Base-by-base conservation (phyloP, 2,329 filamentous ascomycete species). In the Colletotrichum tropicale region DNA sequence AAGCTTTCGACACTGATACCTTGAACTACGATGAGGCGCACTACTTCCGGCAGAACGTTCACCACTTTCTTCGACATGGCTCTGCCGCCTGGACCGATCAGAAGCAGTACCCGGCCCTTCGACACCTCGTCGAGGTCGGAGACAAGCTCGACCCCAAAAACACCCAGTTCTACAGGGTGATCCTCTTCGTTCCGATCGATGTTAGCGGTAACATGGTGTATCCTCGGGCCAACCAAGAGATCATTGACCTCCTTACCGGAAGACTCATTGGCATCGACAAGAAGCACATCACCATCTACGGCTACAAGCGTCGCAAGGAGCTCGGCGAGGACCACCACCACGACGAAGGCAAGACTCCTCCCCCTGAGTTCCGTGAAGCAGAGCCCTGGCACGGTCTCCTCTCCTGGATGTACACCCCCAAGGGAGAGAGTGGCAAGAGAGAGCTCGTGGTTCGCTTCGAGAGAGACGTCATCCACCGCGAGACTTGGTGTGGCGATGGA, bases 381-480 rank as follows among this genome's bases (percentile, higher is more conserved):
- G 32, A 62, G 13, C 69, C 72, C n/a, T 72, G 68, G 48, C 52
- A 60, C 8, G 72, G 76, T 28, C 69, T 77, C 3, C 48, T 77
- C 4, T 68, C 70, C 7, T 77, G 74, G 70, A 58, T 58, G 43
- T 77, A 77, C 38, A 76, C 70, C 2, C 74, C 74, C 21, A 69
- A 55, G 8, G 70, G 64, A 6, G n/a, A 10, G 3, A 70, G 67
- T 7, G 66, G 74, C 8, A 48, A 67, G 18, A 71, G 34, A 18
- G 66, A 66, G 26, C 67, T 79, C 13, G 38, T 71, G 5, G 64
- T 78, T 15, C 71, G 76, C 21, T 77, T 70, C 36, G 64, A 78
- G 55, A 68, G 72, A 28, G 43, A 77, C 26, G 18, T 72, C 10
- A 65, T 81, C 77, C 89, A 87, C 12, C 36, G 67, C 0, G 61